Base-by-base conservation (phyloP, 208 protist species). In the Crithidia brevicula region DNA sequence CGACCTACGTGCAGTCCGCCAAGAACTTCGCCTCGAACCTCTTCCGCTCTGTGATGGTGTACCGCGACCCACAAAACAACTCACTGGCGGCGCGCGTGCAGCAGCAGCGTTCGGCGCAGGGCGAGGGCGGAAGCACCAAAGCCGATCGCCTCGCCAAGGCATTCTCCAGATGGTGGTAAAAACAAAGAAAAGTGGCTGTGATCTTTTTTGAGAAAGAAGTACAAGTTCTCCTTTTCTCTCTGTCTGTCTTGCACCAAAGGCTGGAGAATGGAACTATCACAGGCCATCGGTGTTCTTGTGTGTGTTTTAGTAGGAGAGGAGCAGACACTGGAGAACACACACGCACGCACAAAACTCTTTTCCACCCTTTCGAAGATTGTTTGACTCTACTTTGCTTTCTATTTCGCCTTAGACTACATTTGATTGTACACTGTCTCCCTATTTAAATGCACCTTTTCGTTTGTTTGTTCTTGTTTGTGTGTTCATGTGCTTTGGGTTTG, bases 121-220 rank as follows among this genome's bases (percentile, higher is more conserved):
- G 70, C 20, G 54, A 77, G 34, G 46, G 60, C 1, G 57, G 72
- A 3, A 75, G 53, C 61, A 66, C 69, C 36, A 69, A 62, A 15
- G 77, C 85, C 1, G 78, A 83, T 22, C 72, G 81, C 4, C 43
- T 91, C 5, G 76, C 75, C n/a, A 82, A 84, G 28, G 72, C 73
- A 10, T 77, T 95, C 30, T 73, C 85, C 15, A 82, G 81, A 8
- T 92, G 86, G 86, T 95, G 86, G 82, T 95, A 79, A 73, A 13
- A 3, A 4, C 20, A 34, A 63, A 40, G 36, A 7, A 16, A 16
- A 16, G 36, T 13, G 36, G 36, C 36, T 40, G 36, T 59, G 9
- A 31, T 13, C 23, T 57, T 57, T 66, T 52, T 63, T 50, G n/a
- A n/a, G n/a, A n/a, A n/a, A n/a, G n/a, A n/a, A n/a, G n/a, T n/a